Base-by-base conservation (phyloP, 176 grass and related monocot genomes). In the Oryza glaberrima region DNA sequence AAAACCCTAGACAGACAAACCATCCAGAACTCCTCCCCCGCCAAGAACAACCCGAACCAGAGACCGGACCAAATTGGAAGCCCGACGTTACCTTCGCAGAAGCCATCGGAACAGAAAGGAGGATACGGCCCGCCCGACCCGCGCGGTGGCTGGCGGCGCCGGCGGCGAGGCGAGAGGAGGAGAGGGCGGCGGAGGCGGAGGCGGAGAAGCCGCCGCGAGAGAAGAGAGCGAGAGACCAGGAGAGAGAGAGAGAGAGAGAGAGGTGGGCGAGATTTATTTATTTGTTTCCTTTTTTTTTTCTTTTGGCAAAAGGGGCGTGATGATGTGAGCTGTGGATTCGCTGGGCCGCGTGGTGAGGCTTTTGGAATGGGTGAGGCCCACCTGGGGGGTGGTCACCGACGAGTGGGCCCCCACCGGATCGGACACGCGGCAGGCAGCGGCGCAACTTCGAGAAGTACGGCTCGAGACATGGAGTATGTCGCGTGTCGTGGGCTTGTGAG, bases 11-110 rank as follows among this genome's bases (percentile, higher is more conserved):
- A 44, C 41, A 56, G 30, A 32, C 30, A 32, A 32, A 44, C 60
- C 35, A n/a, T 48, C 36, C 36, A 71, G 30, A 69, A 76, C 54
- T 11, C 17, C 54, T 22, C 49, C 4, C 54, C 49, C 30, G 30
- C 40, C 28, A 4, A 14, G 17, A 20, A 16, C 26, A 15, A 77
- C 36, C 2, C 12, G 20, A 70, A 47, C n/a, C 9, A 65, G 77
- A 67, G 77, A 67, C 11, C 11, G 17, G 83, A 41, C 25, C 36
- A 40, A 35, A 83, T 9, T 7, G 52, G 64, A 68, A 36, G 36
- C 81, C 9, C 7, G 9, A 44, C 22, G 28, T 86, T 86, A 90
- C 95, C 93, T 92, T 93, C 4, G 85, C 69, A 5, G 91, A 86
- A 34, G 93, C 85, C 95, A 98, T 98, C 38, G 64, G 17, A 16